Conservation (phyloP, 2,329 filamentous ascomycete species). For the Huntiella omanensis region DNA sequence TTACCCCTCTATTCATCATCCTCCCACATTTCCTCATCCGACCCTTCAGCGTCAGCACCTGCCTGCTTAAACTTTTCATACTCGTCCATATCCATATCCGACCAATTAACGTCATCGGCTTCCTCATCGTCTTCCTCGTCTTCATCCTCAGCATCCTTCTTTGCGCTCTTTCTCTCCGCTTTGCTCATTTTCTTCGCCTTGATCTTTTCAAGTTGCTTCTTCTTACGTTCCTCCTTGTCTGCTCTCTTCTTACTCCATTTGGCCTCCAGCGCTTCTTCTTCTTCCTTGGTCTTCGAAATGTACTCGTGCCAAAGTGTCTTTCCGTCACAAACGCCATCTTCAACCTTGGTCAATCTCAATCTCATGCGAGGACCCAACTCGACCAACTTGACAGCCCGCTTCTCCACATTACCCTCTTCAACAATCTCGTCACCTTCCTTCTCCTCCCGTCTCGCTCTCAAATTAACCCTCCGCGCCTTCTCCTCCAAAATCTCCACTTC, state of each 20-base stretch:
- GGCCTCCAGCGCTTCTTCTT: slow-evolving; percentile 62
- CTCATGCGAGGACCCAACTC: slow-evolving; percentile 84
- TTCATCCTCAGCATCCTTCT: slow-evolving; percentile 17
- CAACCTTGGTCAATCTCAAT: slow-evolving; percentile 80
- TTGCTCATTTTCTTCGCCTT: slow-evolving; percentile 53
- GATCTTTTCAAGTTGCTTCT: slow-evolving; percentile 75
- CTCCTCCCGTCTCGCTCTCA: slow-evolving; percentile 21
- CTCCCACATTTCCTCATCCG: slow-evolving; percentile 9
- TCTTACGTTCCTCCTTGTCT: slow-evolving; percentile 67
- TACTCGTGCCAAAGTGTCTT: slow-evolving; percentile 97
- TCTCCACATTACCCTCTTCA: slow-evolving; percentile 44
- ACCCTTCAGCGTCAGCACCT: slow-evolving; percentile 4
- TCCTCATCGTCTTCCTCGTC: slow-evolving; percentile 22
- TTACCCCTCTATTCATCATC: slow-evolving; percentile 6
- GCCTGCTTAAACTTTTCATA: slow-evolving; percentile 18
- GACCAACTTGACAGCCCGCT: slow-evolving; percentile 74
- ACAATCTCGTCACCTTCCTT: slow-evolving; percentile 2
- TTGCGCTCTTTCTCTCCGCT: slow-evolving; percentile 22
- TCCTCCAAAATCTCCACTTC: slow-evolving; percentile 72
- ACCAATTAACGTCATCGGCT: slow-evolving; percentile 17
- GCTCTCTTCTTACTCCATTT: slow-evolving; percentile 60
- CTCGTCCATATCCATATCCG: slow-evolving; percentile 23
- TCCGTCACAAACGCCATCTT: slow-evolving; percentile 77
- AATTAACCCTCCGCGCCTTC: slow-evolving; percentile 37
- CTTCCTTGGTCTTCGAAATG: slow-evolving; percentile 63